phyloP scores from a whole-genome alignment of 2,329 filamentous ascomycete genomes.

The Rhytidhysteron rufulum region DNA sequence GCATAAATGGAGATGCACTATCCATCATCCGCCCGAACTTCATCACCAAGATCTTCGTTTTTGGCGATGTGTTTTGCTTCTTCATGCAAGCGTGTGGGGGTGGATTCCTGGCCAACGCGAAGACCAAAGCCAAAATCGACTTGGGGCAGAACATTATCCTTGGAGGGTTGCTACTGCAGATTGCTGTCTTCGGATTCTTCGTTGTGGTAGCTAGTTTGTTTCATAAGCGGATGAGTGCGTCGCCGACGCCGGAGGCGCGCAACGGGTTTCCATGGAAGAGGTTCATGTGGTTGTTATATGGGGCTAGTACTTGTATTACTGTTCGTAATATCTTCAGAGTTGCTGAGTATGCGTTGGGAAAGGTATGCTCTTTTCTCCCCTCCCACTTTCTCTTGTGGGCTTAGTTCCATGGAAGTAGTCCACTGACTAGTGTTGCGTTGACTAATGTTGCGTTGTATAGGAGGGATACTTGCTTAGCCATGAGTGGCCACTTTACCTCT shows the following conservation, averaged over 20 bases:
- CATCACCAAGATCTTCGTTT: conserved; percentile 55
- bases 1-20: conserved; percentile 39
- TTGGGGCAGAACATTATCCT: conserved; percentile 54
- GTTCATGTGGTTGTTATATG: conserved; percentile 35
- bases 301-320: conserved; percentile 40
- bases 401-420: too few relatives aligned
- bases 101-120: conserved; percentile 36
- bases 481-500: conserved; percentile 1
- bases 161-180: conserved; percentile 54
- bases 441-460: too few relatives aligned
- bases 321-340: conserved; percentile 46
- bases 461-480: not conserved
- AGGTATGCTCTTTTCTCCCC: too few relatives aligned
- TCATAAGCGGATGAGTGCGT: conserved; percentile 43
- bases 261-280: conserved; percentile 29
- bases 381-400: too few relatives aligned
- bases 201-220: conserved; percentile 47
- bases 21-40: conserved; percentile 42
- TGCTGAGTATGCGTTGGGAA: conserved; percentile 41
- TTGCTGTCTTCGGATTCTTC: conserved; percentile 57
- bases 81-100: conserved; percentile 48
- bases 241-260: conserved; percentile 7
- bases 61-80: conserved; percentile 53
- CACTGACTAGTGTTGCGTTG: too few relatives aligned
- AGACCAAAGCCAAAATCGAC: conserved; percentile 20